Percentiles rank a stretch among this genome's conserved stretches.
Evolutionary conservation across 2,329 filamentous ascomycete species (phyloP).

Genomic region (Exophiala sp.): DNA sequence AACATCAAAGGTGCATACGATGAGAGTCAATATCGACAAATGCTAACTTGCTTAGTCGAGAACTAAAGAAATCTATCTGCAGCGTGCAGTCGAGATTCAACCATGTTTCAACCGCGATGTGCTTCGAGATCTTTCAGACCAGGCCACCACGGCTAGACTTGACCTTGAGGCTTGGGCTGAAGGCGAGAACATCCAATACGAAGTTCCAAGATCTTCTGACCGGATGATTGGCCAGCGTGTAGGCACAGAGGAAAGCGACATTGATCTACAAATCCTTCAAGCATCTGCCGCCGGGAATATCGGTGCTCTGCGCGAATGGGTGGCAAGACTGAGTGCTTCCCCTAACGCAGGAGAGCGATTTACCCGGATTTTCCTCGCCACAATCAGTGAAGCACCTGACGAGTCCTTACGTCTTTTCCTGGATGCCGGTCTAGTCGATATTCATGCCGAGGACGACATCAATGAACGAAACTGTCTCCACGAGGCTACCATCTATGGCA

Average conservation of each 20-base stretch:
- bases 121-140: conserved; percentile 92
- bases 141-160: conserved; percentile 90
- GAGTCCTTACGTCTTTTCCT: conserved; percentile 70
- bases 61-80: conserved; percentile 95
- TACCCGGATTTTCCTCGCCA: conserved; percentile 83
- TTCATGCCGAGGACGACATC: conserved; percentile 94
- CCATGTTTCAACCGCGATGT: conserved; percentile 97
- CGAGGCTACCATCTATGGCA: conserved; percentile 92
- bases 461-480: conserved; percentile 96
- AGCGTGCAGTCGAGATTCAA: conserved; percentile 91
- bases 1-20: conserved; percentile 70
- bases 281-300: conserved; percentile 77
- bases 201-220: conserved; percentile 44
- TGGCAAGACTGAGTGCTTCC: conserved; percentile 61
- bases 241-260: conserved; percentile 79
- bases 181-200: conserved; percentile 85
- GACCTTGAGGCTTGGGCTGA: conserved; percentile 96
- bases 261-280: conserved; percentile 81
- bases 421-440: conserved; percentile 73
- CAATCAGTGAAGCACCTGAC: conserved; percentile 76
- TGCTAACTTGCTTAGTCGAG: conserved; percentile 58
- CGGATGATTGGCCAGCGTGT: conserved; percentile 37
- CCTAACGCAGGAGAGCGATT: conserved; percentile 66
- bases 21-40: conserved; percentile 8
- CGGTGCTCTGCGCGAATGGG: conserved; percentile 69